A percentile compares a stretch with the other conserved stretches of the same genome.
These are phyloP conservation scores for Ceraceosorus guamensis DNA, from an alignment of 1,284 basidiomycete species.

Conservation along the genomic window DNA sequence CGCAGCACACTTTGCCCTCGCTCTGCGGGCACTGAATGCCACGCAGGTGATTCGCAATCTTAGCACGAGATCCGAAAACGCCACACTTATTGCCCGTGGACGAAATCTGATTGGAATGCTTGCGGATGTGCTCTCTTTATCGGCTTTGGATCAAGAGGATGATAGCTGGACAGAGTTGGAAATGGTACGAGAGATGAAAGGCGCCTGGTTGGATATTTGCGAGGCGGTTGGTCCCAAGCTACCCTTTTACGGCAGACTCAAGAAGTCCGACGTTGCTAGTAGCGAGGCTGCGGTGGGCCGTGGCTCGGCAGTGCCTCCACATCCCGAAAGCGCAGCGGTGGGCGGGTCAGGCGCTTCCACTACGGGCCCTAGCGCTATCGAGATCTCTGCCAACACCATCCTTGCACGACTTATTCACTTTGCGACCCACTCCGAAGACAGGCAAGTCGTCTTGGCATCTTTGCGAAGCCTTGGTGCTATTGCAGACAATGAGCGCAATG, in stretches of 20 bases:
- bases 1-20: conserved; percentile 20
- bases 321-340: too few species aligned
- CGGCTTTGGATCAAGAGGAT: not conserved
- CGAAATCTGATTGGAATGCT: too few species aligned
- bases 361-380: not conserved
- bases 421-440: conserved; percentile 30
- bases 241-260: too few species aligned
- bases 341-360: too few species aligned
- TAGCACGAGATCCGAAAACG: conserved; percentile 14
- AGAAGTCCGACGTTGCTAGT: too few species aligned
- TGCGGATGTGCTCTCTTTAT: conserved; percentile 19
- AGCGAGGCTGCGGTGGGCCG: too few species aligned
- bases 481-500: conserved; percentile 30
- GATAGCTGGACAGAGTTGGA: not conserved
- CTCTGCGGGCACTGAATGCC: conserved; percentile 34
- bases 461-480: conserved; percentile 34
- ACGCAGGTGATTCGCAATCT: conserved; percentile 34
- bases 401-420: conserved; percentile 27
- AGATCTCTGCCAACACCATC: conserved; percentile 10
- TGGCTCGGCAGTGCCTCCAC: too few species aligned
- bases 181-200: not conserved
- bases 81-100: conserved; percentile 15
- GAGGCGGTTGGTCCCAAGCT: not conserved
- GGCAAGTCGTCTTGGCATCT: conserved; percentile 32
- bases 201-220: not conserved